Conservation (phyloP, 2,329 filamentous ascomycete species). For the Alternaria brassicae region DNA sequence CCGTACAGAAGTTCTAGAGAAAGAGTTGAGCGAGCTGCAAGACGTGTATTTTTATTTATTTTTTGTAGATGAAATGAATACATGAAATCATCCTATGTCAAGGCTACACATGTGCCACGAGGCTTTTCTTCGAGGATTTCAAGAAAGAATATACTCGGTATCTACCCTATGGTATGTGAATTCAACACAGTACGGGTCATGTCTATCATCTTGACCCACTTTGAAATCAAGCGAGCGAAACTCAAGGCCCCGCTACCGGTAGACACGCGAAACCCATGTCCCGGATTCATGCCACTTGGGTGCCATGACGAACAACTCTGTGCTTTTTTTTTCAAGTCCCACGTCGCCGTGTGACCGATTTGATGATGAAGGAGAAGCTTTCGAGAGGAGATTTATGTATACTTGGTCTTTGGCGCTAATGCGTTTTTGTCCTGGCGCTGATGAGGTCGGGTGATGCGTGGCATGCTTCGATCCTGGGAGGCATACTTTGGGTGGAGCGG, state of each 20-base stretch:
- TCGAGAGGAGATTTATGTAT: not conserved
- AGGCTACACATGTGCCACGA: not conserved
- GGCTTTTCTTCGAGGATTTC: not conserved
- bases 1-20: no score
- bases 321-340: not conserved
- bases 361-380: not conserved
- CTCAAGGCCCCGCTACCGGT: not conserved
- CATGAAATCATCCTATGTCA: not conserved
- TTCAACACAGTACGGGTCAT: no score
- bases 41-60: not conserved
- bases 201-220: no score
- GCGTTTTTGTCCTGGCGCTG: not conserved
- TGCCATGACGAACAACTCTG: not conserved
- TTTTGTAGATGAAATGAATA: not conserved
- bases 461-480: not conserved
- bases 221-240: not conserved
- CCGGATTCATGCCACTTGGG: not conserved
- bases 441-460: not conserved
- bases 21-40: no score
- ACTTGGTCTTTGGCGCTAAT: not conserved
- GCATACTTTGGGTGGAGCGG: not conserved
- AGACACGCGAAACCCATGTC: no score
- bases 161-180: not conserved
- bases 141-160: not conserved
- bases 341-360: not conserved